phyloP scores from a whole-genome alignment of 2,329 filamentous ascomycete species.

The Fusarium anguioides region DNA sequence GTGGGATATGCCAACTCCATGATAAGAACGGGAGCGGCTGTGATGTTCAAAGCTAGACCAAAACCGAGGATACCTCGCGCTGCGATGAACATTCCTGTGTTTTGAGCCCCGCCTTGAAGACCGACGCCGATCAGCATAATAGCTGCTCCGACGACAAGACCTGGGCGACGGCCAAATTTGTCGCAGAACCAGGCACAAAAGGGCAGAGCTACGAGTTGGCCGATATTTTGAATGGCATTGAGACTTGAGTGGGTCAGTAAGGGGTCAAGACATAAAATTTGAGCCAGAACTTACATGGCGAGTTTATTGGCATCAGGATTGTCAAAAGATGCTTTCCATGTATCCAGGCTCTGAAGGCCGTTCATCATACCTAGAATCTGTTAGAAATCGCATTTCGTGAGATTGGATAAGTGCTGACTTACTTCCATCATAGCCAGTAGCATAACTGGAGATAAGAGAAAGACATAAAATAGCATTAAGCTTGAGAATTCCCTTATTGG shows the following conservation, averaged over 20 bases:
- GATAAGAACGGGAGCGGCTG: constrained; percentile 10
- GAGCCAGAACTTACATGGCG: constrained; percentile 5
- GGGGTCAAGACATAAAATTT: neutral
- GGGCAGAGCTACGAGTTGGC: constrained; percentile 13
- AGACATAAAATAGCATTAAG: constrained; percentile 20
- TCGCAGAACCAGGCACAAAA: constrained; percentile 19
- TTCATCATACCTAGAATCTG: constrained; percentile 4
- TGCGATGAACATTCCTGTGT: constrained; percentile 19
- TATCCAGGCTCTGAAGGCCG: constrained; percentile 11
- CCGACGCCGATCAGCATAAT: constrained; percentile 20
- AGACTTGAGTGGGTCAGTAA: neutral
- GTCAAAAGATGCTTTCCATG: constrained; percentile 14
- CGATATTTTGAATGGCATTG: constrained; percentile 20
- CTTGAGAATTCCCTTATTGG: constrained; percentile 17
- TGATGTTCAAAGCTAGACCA: constrained; percentile 7
- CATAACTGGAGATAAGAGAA: constrained; percentile 19
- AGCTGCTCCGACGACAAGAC: neutral
- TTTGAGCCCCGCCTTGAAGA: constrained; percentile 11
- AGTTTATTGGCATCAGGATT: constrained; percentile 8
- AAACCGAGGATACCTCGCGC: constrained; percentile 18
- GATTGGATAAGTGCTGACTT: too few relatives aligned
- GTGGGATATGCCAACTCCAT: constrained; percentile 22
- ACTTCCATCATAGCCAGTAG: constrained; percentile 21
- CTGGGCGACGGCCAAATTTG: constrained; percentile 7
- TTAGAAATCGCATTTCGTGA: neutral